phyloP scores from a whole-genome alignment of 352 stramenopile species.

The Detonula confervacea region DNA sequence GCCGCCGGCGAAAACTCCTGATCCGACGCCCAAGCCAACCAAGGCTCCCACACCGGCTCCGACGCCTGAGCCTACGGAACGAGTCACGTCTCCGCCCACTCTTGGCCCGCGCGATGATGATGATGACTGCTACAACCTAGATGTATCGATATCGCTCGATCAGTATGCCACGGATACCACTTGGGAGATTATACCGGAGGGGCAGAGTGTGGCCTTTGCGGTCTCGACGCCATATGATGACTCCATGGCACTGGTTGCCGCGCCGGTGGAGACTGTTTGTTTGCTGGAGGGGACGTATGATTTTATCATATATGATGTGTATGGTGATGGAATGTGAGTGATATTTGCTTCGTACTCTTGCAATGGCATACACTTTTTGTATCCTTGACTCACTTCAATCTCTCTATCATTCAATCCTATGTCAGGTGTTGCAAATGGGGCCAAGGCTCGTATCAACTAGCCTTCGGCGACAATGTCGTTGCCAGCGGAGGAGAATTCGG shows the following conservation, averaged over 20 bases:
- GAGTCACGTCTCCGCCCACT: not conserved
- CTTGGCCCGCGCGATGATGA: not conserved
- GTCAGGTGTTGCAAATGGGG: conserved; percentile 17
- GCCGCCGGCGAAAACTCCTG: too few species aligned
- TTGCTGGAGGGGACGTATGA: conserved; percentile 18
- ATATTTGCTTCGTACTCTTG: too few species aligned
- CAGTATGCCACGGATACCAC: conserved; percentile 5
- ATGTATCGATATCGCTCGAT: conserved; percentile 12
- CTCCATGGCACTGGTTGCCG: conserved; percentile 1
- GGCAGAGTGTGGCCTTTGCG: conserved; percentile 2
- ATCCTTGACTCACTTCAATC: conserved; percentile 1
- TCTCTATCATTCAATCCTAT: not conserved
- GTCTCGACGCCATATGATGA: conserved; percentile 4
- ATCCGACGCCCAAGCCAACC: conserved; percentile 7
- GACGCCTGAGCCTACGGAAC: too few species aligned
- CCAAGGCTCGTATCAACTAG: conserved; percentile 11
- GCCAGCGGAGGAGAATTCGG: conserved; percentile 17
- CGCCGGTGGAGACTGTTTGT: not conserved
- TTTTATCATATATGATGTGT: conserved; percentile 33
- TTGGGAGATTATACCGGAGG: conserved; percentile 19
- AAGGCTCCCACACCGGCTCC: not conserved
- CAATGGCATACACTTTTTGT: too few species aligned
- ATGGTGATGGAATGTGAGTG: conserved; percentile 33
- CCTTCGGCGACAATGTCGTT: conserved; percentile 14
- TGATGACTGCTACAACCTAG: not conserved